Percentiles rank a stretch among this genome's conserved stretches.
These are phyloP conservation scores for Pseudocercospora cruenta DNA, from an alignment of 2,329 filamentous ascomycete genomes.

Conservation along the genomic window DNA sequence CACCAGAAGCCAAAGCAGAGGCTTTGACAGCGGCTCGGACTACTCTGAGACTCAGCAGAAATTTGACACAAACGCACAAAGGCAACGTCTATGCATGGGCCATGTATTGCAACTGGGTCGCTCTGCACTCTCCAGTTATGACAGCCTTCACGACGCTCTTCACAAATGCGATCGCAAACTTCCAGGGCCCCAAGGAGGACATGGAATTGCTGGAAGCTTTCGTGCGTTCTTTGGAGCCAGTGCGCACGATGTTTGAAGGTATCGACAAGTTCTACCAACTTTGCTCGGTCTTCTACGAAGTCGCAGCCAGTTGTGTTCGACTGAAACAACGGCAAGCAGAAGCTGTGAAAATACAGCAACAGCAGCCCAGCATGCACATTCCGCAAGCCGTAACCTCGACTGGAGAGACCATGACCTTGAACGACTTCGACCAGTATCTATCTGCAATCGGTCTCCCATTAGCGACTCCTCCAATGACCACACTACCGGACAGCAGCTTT, in stretches of 20 bases:
- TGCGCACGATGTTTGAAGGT: background rate
- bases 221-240: background rate
- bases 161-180: slow-evolving; percentile 3
- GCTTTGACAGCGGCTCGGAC: background rate
- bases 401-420: background rate
- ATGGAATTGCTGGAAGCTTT: slow-evolving; percentile 6
- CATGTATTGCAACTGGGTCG: slow-evolving; percentile 9
- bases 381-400: background rate
- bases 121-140: slow-evolving; percentile 8
- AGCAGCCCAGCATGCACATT: background rate
- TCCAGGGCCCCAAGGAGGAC: background rate
- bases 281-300: slow-evolving; percentile 1
- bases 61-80: background rate
- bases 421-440: slow-evolving; percentile 7
- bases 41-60: background rate
- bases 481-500: background rate
- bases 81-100: slow-evolving; percentile 8
- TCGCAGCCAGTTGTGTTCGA: background rate
- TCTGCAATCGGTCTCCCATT: slow-evolving; percentile 1
- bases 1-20: slow-evolving; percentile 4
- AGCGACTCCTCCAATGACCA: background rate
- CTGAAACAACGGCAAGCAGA: background rate
- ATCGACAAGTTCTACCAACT: slow-evolving; percentile 10
- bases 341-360: background rate
- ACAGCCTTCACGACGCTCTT: slow-evolving; percentile 9